These are phyloP conservation scores for Vigna hirtella DNA, from an alignment of 306 rosid species.

Conservation along the genomic window DNA sequence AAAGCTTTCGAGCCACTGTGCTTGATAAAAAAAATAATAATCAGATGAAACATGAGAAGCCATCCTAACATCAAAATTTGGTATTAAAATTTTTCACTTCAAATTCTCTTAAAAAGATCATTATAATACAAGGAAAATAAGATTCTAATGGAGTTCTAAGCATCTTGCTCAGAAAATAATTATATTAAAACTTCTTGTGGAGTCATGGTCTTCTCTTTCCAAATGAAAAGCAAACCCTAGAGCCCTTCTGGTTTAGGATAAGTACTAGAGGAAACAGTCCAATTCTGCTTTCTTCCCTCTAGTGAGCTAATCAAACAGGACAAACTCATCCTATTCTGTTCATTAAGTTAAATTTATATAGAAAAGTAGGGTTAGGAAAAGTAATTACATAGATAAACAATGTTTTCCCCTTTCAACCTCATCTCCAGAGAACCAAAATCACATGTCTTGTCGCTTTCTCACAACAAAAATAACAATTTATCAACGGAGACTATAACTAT, in stretches of 20 bases:
- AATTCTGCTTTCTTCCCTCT: not conserved
- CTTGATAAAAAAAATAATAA: conserved; percentile 40
- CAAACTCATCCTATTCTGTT: not conserved
- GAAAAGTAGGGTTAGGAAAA: not conserved
- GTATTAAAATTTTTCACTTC: conserved; percentile 1
- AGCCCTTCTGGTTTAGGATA: not conserved
- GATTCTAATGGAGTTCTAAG: not conserved
- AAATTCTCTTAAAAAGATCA: not conserved
- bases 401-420: not conserved
- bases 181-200: not conserved
- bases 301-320: not conserved
- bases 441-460: not conserved
- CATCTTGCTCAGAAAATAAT: not conserved
- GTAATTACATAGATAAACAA: not conserved
- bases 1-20: conserved; percentile 92
- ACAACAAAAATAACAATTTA: not conserved
- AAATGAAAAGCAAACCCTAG: not conserved
- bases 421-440: not conserved
- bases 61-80: conserved; percentile 9
- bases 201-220: not conserved
- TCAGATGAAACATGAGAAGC: conserved; percentile 1
- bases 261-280: not conserved
- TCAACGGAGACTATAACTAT: not conserved
- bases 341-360: not conserved
- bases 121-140: conserved; percentile 6